Base-by-base conservation (phyloP, 1,284 basidiomycete species). In the Leucoagaricus sp. region DNA sequence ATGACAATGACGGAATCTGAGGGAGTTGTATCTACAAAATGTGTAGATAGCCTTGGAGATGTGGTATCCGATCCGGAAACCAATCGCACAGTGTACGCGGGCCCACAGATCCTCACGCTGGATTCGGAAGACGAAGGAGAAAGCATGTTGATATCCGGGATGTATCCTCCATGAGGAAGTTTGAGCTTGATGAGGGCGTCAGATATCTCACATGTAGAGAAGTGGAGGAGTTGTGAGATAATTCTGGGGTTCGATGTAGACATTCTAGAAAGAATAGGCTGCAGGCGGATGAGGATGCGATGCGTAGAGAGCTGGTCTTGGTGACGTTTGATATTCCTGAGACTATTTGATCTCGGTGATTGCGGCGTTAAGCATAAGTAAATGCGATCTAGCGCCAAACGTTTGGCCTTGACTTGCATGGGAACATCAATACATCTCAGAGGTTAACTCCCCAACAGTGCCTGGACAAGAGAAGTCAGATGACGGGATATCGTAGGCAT, bases 21-120 rank as follows among this genome's bases (percentile, higher is more conserved):
- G 7, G 88, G 81, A 3, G 85, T 86, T 15, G 85, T 86, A 71
- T 98, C 95, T 10, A 96, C 92, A 67, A 94, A 96, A 69, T 97
- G 95, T 33, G 80, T 72, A 0, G 81, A 72, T 0, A 87, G 78
- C 66, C 81, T 91, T 0, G 93, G 89, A 2, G 92, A 81, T 12
- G 75, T 67, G 21, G 71, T 78, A 65, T 94, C 83, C 0, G 79
- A 79, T 1, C 79, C 75, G 3, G 78, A 72, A 3, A 94, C 93
- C 86, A 97, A 94, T 74, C 89, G 81, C 50, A 98, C 94, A 1
- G 96, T 98, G 67, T 93, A 97, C 0, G 93, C 95, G 12, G 89
- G 91, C 0, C 90, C 93, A 61, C 89, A 83, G 58, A 87, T 70
- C 41, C 72, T 75, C 12, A 69, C 68, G 21, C 62, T 60, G 19